Evolutionary conservation across 1,284 basidiomycete species (phyloP).

Genomic region (Agroathelia rolfsii): DNA sequence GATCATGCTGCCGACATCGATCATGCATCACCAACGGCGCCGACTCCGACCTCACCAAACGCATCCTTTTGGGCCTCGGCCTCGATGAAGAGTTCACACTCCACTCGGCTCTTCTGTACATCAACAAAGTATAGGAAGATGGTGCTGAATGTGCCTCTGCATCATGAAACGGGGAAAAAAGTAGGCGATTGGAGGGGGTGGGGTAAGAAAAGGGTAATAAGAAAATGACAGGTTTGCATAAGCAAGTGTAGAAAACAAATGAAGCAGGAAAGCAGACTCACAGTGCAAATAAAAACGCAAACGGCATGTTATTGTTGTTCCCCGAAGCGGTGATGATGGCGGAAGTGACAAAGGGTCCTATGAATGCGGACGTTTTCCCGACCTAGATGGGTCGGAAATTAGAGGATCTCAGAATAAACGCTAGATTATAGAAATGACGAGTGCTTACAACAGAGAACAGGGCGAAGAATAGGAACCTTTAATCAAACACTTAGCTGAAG

Average conservation of each 20-base stretch:
- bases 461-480: conserved; percentile 69
- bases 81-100: conserved; percentile 54
- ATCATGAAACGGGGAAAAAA: too few relatives aligned
- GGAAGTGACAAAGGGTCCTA: conserved; percentile 70
- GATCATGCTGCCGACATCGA: too few relatives aligned
- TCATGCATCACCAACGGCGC: too few relatives aligned
- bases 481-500: conserved; percentile 5
- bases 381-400: conserved; percentile 27
- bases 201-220: conserved; percentile 1
- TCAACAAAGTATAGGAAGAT: conserved; percentile 62
- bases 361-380: conserved; percentile 75
- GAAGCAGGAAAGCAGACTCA: conserved; percentile 26
- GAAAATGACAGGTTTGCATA: conserved; percentile 1
- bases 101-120: conserved; percentile 55
- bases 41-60: conserved; percentile 25
- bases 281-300: conserved; percentile 70
- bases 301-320: conserved; percentile 74
- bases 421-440: conserved; percentile 10
- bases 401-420: neutral
- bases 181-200: conserved; percentile 3
- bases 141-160: conserved; percentile 51
- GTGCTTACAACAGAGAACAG: conserved; percentile 66
- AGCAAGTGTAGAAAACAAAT: neutral
- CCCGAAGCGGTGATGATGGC: conserved; percentile 62
- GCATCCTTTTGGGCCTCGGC: conserved; percentile 45